A percentile compares a stretch with the other conserved stretches of the same genome.
These are phyloP conservation scores for Phytophthora idaei DNA, from an alignment of 352 stramenopile species.

Conservation along the genomic window DNA sequence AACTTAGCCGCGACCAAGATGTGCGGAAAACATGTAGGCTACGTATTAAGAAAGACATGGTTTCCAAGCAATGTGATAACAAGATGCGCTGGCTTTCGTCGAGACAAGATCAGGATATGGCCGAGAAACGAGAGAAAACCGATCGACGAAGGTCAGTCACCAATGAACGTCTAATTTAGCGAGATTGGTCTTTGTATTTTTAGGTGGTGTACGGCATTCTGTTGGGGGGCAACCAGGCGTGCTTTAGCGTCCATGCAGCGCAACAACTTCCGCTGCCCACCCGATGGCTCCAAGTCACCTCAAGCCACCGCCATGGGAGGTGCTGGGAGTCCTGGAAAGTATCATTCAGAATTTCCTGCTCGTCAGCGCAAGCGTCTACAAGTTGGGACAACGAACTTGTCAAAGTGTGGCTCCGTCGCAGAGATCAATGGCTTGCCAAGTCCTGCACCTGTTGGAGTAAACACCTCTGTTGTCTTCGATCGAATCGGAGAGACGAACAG, in stretches of 20 bases:
- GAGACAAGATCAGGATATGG: conserved; percentile 7
- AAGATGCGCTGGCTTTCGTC: conserved; percentile 4
- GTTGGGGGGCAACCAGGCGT: background rate
- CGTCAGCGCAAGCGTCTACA: conserved; percentile 72
- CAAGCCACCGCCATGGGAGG: conserved; percentile 25
- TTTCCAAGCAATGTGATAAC: conserved; percentile 15
- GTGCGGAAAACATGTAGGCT: conserved; percentile 9
- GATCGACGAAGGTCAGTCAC: conserved; percentile 20
- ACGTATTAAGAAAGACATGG: conserved; percentile 13
- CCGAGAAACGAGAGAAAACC: conserved; percentile 23
- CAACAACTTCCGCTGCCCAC: conserved; percentile 66
- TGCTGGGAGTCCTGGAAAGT: conserved; percentile 25
- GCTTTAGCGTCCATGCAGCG: conserved; percentile 42
- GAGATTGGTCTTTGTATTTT: conserved; percentile 34
- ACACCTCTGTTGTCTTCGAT: conserved; percentile 31
- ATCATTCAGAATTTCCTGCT: conserved; percentile 52
- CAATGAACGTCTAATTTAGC: conserved; percentile 39
- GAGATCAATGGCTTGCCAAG: conserved; percentile 12
- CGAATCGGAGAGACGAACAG: conserved; percentile 56
- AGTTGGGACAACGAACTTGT: conserved; percentile 75
- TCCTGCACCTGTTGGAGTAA: conserved; percentile 11
- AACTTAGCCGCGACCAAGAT: conserved; percentile 14
- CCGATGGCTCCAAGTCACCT: conserved; percentile 32
- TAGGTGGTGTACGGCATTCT: conserved; percentile 14
- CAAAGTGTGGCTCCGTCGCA: conserved; percentile 19